Conservation (phyloP, 805 yeast species). For the Kodamaea neixiangensis region DNA sequence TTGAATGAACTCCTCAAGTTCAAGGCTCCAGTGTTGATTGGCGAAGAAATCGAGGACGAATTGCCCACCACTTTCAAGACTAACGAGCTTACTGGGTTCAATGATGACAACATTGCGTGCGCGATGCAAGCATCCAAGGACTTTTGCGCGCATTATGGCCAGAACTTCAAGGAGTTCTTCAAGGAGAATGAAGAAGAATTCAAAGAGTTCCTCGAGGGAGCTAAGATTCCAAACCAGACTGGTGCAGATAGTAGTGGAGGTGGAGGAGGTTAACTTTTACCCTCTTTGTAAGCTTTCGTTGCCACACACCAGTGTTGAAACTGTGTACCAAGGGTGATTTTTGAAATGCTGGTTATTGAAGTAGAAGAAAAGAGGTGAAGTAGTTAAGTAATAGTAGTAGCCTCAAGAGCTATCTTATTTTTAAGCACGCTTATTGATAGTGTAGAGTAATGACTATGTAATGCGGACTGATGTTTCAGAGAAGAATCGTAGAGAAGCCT, state of each 20-base stretch:
- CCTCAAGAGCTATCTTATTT: too few relatives aligned
- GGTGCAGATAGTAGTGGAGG: background rate
- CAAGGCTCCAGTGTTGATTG: constrained; percentile 7
- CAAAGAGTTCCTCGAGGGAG: constrained; percentile 8
- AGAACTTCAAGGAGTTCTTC: constrained; percentile 5
- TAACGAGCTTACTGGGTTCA: constrained; percentile 10
- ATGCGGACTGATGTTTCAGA: too few relatives aligned
- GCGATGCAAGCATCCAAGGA: constrained; percentile 15
- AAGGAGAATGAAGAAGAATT: constrained; percentile 3
- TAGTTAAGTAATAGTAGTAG: too few relatives aligned
- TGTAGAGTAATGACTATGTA: too few relatives aligned
- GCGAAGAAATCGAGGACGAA: background rate
- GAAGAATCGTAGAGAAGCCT: too few relatives aligned
- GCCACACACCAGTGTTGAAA: too few relatives aligned
- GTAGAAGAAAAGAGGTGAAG: too few relatives aligned
- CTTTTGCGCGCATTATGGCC: constrained; percentile 17
- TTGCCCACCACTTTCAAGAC: background rate
- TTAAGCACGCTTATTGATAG: too few relatives aligned
- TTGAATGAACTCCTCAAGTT: constrained; percentile 15
- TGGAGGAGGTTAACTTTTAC: background rate
- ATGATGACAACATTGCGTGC: constrained; percentile 18
- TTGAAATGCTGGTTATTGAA: too few relatives aligned
- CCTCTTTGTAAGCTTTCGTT: too few relatives aligned
- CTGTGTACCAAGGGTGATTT: too few relatives aligned
- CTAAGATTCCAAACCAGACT: constrained; percentile 1